Evolutionary conservation across 495 filamentous ascomycete species (phyloP).

Genomic region (Xylona heveae): DNA sequence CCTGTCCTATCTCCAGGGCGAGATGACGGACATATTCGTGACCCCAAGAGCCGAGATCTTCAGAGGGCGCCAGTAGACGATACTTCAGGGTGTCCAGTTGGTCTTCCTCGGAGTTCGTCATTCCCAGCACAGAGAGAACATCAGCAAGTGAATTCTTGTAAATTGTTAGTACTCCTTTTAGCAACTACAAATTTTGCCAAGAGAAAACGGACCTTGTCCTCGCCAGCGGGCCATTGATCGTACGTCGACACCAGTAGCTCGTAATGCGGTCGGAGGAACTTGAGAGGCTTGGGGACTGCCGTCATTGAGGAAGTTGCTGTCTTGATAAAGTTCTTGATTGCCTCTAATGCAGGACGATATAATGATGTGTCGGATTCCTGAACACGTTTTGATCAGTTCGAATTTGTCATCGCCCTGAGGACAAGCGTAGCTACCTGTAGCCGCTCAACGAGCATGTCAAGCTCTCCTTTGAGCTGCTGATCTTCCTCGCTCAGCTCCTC

Average conservation of each 20-base stretch:
- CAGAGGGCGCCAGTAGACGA: constrained; percentile 67
- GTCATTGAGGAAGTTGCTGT: constrained; percentile 99
- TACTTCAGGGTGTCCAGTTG: constrained; percentile 91
- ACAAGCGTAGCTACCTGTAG: constrained; percentile 42
- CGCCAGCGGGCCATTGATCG: constrained; percentile 65
- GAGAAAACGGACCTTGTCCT: constrained; percentile 43
- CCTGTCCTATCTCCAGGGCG: constrained; percentile 86
- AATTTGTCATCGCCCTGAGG: constrained; percentile 8
- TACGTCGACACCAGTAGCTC: constrained; percentile 66
- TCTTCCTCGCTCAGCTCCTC: constrained; percentile 97
- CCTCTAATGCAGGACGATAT: constrained; percentile 78
- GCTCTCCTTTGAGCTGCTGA: constrained; percentile 90
- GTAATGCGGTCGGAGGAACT: constrained; percentile 93
- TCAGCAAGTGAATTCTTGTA: constrained; percentile 63
- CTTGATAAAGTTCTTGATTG: constrained; percentile 94
- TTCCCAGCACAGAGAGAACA: constrained; percentile 89
- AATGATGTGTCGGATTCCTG: constrained; percentile 74
- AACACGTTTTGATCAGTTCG: constrained; percentile 6
- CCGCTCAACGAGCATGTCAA: constrained; percentile 95
- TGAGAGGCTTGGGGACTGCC: constrained; percentile 91
- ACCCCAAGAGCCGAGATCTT: constrained; percentile 92
- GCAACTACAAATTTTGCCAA: background rate
- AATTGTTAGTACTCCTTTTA: constrained; percentile 4
- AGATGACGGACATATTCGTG: constrained; percentile 97
- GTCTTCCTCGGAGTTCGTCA: constrained; percentile 96